These are phyloP conservation scores for Discostella pseudostelligera DNA, from an alignment of 108 stramenopile species.

Conservation along the genomic window DNA sequence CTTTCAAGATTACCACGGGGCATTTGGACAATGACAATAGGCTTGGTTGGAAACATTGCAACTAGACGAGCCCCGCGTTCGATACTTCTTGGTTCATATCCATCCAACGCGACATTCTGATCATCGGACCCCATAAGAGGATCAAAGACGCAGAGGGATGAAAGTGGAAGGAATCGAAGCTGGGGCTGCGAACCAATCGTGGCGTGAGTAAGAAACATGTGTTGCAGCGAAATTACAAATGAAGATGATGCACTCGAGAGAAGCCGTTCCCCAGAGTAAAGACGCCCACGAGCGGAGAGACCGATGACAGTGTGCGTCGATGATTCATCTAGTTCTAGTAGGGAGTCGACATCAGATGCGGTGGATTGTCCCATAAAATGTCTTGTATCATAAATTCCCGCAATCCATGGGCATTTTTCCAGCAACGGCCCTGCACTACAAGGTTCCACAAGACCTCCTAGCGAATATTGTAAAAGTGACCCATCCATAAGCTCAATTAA, in stretches of 20 bases:
- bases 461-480: conserved; percentile 59
- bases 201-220: conserved; percentile 66
- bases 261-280: conserved; percentile 81
- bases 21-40: conserved; percentile 75
- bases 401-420: conserved; percentile 84
- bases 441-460: conserved; percentile 32
- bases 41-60: conserved; percentile 61
- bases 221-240: conserved; percentile 58
- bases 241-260: conserved; percentile 73
- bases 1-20: conserved; percentile 87
- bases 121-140: conserved; percentile 81
- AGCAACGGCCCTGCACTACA: conserved; percentile 65
- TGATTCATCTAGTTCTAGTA: conserved; percentile 17
- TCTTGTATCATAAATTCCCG: conserved; percentile 57
- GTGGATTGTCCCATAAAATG: conserved; percentile 23
- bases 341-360: conserved; percentile 6
- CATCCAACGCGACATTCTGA: conserved; percentile 55
- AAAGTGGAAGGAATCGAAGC: conserved; percentile 63
- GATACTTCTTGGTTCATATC: conserved; percentile 83
- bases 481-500: conserved; percentile 72
- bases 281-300: conserved; percentile 56
- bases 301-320: conserved; percentile 63
- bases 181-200: conserved; percentile 72
- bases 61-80: conserved; percentile 81
- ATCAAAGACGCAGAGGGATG: conserved; percentile 62